phyloP scores from a whole-genome alignment of 305 asterid species.

The Fraxinus greggii region DNA sequence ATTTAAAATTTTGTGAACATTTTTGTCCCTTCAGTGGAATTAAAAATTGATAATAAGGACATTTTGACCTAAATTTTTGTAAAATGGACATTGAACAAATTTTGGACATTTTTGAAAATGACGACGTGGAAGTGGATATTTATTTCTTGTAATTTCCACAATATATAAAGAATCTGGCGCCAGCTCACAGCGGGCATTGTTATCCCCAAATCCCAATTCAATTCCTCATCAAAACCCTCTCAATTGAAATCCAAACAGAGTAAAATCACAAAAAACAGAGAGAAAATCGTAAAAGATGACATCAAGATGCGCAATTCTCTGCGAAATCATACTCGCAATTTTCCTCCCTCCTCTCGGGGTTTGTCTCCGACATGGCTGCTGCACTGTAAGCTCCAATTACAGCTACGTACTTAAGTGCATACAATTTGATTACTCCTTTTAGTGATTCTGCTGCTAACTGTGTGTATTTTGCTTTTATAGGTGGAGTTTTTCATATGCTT shows the following conservation, averaged over 20 bases:
- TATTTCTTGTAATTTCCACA: too few relatives aligned
- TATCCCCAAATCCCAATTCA: background rate
- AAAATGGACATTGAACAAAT: too few relatives aligned
- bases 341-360: constrained; percentile 84
- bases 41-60: too few relatives aligned
- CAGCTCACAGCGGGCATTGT: background rate
- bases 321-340: constrained; percentile 68
- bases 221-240: background rate
- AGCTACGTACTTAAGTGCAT: background rate
- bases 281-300: constrained; percentile 38
- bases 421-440: background rate
- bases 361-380: constrained; percentile 86
- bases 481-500: constrained; percentile 79
- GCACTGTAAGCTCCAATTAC: constrained; percentile 37
- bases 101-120: too few relatives aligned
- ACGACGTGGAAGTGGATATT: too few relatives aligned
- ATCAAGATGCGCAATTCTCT: constrained; percentile 56
- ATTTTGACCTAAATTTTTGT: too few relatives aligned
- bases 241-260: background rate
- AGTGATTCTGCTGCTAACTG: background rate
- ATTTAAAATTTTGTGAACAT: too few relatives aligned
- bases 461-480: constrained; percentile 30
- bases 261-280: background rate
- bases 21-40: too few relatives aligned
- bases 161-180: background rate